phyloP scores from a whole-genome alignment of 495 filamentous ascomycete genomes.

The Sordaria brevicollis region DNA sequence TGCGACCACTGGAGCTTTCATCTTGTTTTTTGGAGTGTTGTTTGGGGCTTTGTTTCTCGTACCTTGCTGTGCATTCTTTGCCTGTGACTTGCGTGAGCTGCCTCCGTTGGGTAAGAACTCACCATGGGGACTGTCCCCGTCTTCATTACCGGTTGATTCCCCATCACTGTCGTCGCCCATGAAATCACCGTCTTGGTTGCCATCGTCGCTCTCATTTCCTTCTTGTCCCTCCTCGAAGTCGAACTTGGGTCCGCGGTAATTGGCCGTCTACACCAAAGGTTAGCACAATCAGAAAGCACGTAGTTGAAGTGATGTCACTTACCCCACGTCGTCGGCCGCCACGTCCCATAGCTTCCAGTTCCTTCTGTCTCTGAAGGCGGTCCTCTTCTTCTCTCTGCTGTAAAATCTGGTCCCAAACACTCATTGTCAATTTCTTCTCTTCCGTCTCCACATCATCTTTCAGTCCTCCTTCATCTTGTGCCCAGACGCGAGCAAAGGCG shows the following conservation, averaged over 20 bases:
- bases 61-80: neutral
- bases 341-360: slow-evolving; percentile 64
- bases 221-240: slow-evolving; percentile 20
- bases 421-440: slow-evolving; percentile 44
- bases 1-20: neutral
- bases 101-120: slow-evolving; percentile 5
- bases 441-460: slow-evolving; percentile 46
- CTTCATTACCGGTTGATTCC: slow-evolving; percentile 16
- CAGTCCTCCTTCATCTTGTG: slow-evolving; percentile 56
- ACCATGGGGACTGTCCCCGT: slow-evolving; percentile 9
- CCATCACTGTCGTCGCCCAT: slow-evolving; percentile 21
- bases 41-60: neutral
- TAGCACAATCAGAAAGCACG: slow-evolving; percentile 12
- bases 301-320: slow-evolving; percentile 9
- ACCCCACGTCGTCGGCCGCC: slow-evolving; percentile 59
- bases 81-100: slow-evolving; percentile 4
- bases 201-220: slow-evolving; percentile 17
- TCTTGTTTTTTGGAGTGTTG: neutral
- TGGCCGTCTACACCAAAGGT: slow-evolving; percentile 13
- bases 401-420: slow-evolving; percentile 83
- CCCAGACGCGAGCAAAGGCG: slow-evolving; percentile 87
- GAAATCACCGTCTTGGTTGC: slow-evolving; percentile 20
- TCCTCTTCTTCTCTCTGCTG: slow-evolving; percentile 71
- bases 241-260: slow-evolving; percentile 13
- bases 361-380: slow-evolving; percentile 50